These are phyloP conservation scores for Sclerotinia minor DNA, from an alignment of 2,329 filamentous ascomycete genomes.

Conservation along the genomic window DNA sequence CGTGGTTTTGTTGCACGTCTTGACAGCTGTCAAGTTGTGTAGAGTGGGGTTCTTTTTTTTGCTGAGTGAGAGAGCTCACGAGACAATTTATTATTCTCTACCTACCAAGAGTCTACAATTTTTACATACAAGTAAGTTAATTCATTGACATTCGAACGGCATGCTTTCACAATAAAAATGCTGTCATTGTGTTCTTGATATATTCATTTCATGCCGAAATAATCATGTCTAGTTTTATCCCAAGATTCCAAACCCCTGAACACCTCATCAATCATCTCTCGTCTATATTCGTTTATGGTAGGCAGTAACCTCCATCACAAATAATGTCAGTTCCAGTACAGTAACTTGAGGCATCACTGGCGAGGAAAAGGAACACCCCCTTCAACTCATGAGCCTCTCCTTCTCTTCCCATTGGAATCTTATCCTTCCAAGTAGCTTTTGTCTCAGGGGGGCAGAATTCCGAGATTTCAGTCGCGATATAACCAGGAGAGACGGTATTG, in stretches of 20 bases:
- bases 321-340: constrained; percentile 74
- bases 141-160: accelerated
- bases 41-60: neutral
- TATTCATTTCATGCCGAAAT: neutral
- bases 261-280: constrained; percentile 18
- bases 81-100: neutral
- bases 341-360: constrained; percentile 79
- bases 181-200: neutral
- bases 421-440: constrained; percentile 73
- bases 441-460: constrained; percentile 64
- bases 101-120: neutral
- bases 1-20: constrained; percentile 14
- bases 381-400: constrained; percentile 74
- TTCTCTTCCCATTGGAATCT: constrained; percentile 78
- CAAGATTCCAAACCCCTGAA: constrained; percentile 6
- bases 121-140: neutral
- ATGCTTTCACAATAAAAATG: neutral
- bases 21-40: constrained; percentile 12
- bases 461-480: constrained; percentile 73
- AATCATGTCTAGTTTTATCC: constrained; percentile 1
- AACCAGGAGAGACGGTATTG: constrained; percentile 73
- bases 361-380: constrained; percentile 78
- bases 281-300: constrained; percentile 14
- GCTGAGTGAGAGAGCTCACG: neutral
- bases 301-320: constrained; percentile 53